These are phyloP conservation scores for Tuber indicum DNA, from an alignment of 495 filamentous ascomycete species.

Conservation along the genomic window DNA sequence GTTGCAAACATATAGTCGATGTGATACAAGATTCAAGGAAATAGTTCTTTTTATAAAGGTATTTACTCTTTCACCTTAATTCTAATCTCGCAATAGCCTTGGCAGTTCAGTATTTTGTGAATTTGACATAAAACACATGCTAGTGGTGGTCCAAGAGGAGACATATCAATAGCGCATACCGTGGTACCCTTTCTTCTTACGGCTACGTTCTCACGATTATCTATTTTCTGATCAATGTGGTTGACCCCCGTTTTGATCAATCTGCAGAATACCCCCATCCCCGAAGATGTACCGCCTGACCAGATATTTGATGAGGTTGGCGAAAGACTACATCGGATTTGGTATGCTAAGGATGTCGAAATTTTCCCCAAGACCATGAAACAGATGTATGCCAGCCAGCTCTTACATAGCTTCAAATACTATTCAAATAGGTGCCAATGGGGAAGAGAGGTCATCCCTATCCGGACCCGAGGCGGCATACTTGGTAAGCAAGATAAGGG, in stretches of 20 bases:
- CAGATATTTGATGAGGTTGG: slow-evolving; percentile 39
- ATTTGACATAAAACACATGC: slow-evolving; percentile 7
- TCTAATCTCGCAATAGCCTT: background rate
- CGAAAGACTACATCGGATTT: slow-evolving; percentile 31
- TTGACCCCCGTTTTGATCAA: slow-evolving; percentile 71
- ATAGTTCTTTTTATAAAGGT: slow-evolving; percentile 74
- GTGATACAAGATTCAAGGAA: slow-evolving; percentile 62
- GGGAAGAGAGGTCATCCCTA: slow-evolving; percentile 61
- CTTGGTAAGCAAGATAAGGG: slow-evolving; percentile 64
- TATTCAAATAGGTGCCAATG: slow-evolving; percentile 67
- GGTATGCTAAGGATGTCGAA: slow-evolving; percentile 31
- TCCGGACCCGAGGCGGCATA: slow-evolving; percentile 63
- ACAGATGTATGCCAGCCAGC: slow-evolving; percentile 48
- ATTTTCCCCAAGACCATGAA: slow-evolving; percentile 17
- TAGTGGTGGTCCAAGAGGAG: slow-evolving; percentile 68
- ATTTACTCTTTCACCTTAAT: slow-evolving; percentile 6
- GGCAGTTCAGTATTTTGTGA: background rate
- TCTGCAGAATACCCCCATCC: slow-evolving; percentile 52
- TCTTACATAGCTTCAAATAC: slow-evolving; percentile 71
- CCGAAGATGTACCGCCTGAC: slow-evolving; percentile 17
- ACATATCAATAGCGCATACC: slow-evolving; percentile 71
- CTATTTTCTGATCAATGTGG: slow-evolving; percentile 76
- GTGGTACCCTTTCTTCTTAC: slow-evolving; percentile 74
- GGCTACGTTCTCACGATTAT: slow-evolving; percentile 85
- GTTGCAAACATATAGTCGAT: slow-evolving; percentile 66